Evolutionary conservation across 352 stramenopile genomes (phyloP), one percentile per base, ranked within the genome.

Genomic region (Pythium rhizo-oryzae): DNA sequence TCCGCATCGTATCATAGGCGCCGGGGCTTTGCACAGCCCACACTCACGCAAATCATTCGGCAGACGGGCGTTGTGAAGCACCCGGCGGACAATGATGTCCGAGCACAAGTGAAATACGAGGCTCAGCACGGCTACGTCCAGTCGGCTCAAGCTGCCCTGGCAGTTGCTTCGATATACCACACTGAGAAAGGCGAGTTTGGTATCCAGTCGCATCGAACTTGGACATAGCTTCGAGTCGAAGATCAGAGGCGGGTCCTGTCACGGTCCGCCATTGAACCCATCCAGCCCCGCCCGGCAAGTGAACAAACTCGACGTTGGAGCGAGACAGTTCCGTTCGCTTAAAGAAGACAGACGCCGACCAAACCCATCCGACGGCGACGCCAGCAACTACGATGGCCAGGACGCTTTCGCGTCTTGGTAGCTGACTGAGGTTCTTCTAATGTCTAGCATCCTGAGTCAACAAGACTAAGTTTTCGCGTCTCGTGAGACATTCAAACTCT

Each of bases 301-400:
- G 44, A 15, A 65, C 35, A 41, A 41, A 41, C 35, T 41, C 35
- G 35, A 41, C 12, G 35, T 13, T 41, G n/a, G n/a, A n/a, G n/a
- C 4, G 11, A 5, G 54, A 51, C 18, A 61, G 28, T 63, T 57
- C 37, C 8, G 62, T 24, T 15, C 59, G 55, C 13, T 60, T 1
- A 1, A 47, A 59, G 0, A 41, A 16, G 28, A 76, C 44, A 0
- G 47, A 33, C 0, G 19, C 23, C 1, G 35, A 41, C 19, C 51
- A 60, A 0, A 78, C 69, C 78, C 78, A 85, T 12, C 70, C 73
- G 25, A 78, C 70, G 0, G 75, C 73, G 37, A 67, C 69, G 13
- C 78, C 78, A 28, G 68, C 73, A 19, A 78, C 72, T 13, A 85
- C 65, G 55, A 85, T 61, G 18, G 68, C 77, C 2, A 81, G n/a